phyloP scores from a whole-genome alignment of 257 asterid genomes.

The Gardenia jasminoides region DNA sequence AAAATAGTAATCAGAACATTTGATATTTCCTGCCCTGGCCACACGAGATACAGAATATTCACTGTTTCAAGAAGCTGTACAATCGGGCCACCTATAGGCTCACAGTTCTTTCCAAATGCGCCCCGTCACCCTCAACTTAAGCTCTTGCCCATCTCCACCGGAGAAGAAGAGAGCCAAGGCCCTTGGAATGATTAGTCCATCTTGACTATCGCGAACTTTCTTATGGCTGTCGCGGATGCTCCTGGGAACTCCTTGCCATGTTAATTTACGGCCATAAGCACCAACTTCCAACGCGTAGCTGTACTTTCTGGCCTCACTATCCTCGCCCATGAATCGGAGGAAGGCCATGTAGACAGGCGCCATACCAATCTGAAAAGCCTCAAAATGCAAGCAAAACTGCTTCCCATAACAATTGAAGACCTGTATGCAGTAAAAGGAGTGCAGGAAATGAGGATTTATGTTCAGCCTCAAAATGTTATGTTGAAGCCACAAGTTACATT shows the following conservation, averaged over 20 bases:
- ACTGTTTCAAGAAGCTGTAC: conserved; percentile 20
- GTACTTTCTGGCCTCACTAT: conserved; percentile 62
- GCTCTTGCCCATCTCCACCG: conserved; percentile 60
- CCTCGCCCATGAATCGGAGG: conserved; percentile 88
- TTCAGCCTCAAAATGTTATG: background rate
- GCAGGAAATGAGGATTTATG: background rate
- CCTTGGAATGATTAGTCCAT: conserved; percentile 72
- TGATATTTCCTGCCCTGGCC: background rate
- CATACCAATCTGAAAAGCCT: conserved; percentile 67
- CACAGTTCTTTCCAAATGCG: conserved; percentile 69
- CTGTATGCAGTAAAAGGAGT: conserved; percentile 32
- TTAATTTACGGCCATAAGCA: conserved; percentile 61
- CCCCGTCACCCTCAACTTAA: conserved; percentile 73
- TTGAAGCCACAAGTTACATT: background rate
- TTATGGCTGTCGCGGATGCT: conserved; percentile 76
- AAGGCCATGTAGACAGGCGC: conserved; percentile 88
- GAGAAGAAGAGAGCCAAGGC: conserved; percentile 74
- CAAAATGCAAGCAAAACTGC: conserved; percentile 83
- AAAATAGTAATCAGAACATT: background rate
- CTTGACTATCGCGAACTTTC: conserved; percentile 74
- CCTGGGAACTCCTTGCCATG: conserved; percentile 90
- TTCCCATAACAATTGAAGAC: conserved; percentile 80
- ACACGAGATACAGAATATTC: background rate
- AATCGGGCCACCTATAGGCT: conserved; percentile 14
- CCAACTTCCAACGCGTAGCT: conserved; percentile 76